A percentile compares a stretch with the other conserved stretches of the same genome.
These are phyloP conservation scores for Coemansia sp. DNA, from an alignment of 192 early-diverging fungal species.

Conservation along the genomic window DNA sequence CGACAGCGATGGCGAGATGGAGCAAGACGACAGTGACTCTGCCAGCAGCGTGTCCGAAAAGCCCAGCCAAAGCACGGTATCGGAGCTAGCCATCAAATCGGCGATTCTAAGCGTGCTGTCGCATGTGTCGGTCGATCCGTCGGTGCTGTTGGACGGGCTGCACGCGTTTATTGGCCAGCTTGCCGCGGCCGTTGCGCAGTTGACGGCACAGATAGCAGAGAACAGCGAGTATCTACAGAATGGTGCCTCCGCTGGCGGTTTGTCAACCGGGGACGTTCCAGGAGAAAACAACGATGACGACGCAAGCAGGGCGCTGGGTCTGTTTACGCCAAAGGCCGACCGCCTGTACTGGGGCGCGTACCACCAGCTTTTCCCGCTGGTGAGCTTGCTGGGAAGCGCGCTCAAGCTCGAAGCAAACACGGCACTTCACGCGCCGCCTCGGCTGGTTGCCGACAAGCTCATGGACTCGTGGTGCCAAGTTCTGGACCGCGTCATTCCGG, in stretches of 20 bases:
- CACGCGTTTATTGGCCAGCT: slow-evolving; percentile 16
- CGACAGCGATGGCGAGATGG: slow-evolving; percentile 2
- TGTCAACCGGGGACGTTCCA: neutral
- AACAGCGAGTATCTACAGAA: slow-evolving; percentile 12
- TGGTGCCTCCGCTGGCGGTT: neutral
- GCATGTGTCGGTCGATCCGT: slow-evolving; percentile 17
- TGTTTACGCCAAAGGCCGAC: slow-evolving; percentile 6
- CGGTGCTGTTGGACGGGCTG: slow-evolving; percentile 15
- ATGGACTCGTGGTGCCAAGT: slow-evolving; percentile 19
- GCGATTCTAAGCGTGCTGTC: slow-evolving; percentile 27
- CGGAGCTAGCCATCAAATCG: slow-evolving; percentile 18
- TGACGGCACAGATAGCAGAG: slow-evolving; percentile 12
- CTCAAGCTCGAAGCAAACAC: slow-evolving; percentile 19
- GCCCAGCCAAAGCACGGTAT: neutral
- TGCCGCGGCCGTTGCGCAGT: slow-evolving; percentile 7
- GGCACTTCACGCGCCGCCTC: slow-evolving; percentile 10
- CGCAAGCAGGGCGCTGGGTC: slow-evolving; percentile 26
- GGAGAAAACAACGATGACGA: slow-evolving; percentile 15
- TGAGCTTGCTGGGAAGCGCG: slow-evolving; percentile 36
- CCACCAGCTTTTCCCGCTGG: slow-evolving; percentile 33
- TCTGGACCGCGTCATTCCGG: slow-evolving; percentile 13
- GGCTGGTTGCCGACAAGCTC: slow-evolving; percentile 3
- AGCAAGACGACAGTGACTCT: neutral
- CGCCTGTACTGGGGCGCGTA: slow-evolving; percentile 43
- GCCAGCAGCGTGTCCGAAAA: neutral